Evolutionary conservation across 2,329 filamentous ascomycete species (phyloP).

Genomic region (Zymoseptoria passerinii): DNA sequence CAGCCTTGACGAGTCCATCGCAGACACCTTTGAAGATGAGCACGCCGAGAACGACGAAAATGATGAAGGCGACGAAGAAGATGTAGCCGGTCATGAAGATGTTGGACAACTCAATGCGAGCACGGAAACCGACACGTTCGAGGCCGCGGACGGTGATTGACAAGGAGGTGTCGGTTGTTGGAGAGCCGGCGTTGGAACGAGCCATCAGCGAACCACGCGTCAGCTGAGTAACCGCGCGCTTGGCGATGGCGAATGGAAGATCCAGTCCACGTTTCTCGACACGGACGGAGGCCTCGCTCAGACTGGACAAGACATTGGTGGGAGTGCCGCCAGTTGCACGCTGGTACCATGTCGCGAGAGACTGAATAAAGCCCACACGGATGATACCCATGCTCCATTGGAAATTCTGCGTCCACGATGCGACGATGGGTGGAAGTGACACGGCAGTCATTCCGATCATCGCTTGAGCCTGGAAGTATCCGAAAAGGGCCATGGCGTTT

Average conservation of each 20-base stretch:
- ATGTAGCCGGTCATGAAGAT: slow-evolving; percentile 85
- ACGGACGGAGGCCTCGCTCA: slow-evolving; percentile 71
- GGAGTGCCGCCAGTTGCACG: slow-evolving; percentile 82
- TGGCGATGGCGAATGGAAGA: slow-evolving; percentile 39
- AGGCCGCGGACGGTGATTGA: slow-evolving; percentile 64
- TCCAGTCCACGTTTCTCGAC: slow-evolving; percentile 61
- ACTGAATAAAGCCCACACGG: slow-evolving; percentile 74
- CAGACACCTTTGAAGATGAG: slow-evolving; percentile 71
- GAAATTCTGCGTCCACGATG: slow-evolving; percentile 94
- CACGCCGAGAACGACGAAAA: slow-evolving; percentile 64
- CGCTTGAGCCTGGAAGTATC: slow-evolving; percentile 90
- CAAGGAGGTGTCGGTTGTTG: slow-evolving; percentile 26
- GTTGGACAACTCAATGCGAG: slow-evolving; percentile 79
- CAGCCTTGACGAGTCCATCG: slow-evolving; percentile 64
- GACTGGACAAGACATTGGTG: slow-evolving; percentile 65
- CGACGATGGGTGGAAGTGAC: slow-evolving; percentile 74
- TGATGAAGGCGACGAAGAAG: slow-evolving; percentile 80
- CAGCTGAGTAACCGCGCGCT: slow-evolving; percentile 42
- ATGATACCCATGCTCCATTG: slow-evolving; percentile 98
- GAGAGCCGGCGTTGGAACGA: slow-evolving; percentile 20
- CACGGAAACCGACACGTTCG: slow-evolving; percentile 78
- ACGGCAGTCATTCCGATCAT: slow-evolving; percentile 81
- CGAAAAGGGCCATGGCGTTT: slow-evolving; percentile 86
- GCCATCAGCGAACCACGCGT: slow-evolving; percentile 37
- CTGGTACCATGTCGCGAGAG: slow-evolving; percentile 91